Evolutionary conservation across 352 stramenopile genomes (phyloP), one percentile per base, ranked within the genome.

Genomic region (Phytophthora podocarpi): DNA sequence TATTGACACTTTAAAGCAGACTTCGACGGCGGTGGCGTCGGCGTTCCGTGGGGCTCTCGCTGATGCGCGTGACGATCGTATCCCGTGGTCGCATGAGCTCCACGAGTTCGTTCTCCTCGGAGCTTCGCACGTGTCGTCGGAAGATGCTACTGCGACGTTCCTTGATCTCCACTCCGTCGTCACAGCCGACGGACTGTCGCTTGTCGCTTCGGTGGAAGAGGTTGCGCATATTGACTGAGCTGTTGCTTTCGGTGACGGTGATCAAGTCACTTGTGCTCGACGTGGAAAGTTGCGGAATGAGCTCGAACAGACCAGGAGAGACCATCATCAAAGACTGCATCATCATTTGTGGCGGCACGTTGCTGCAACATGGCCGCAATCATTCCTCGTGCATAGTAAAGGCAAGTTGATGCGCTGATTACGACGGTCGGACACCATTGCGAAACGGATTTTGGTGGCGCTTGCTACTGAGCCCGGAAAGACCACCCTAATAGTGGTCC

Each of bases 51-150:
- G 59, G 58, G 24, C 36, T 64, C 1, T 54, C 56, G 23, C 59
- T 55, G 32, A 81, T 61, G 5, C 60, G 60, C 5, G 48, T 79
- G 51, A 81, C 72, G 20, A 78, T 35, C 5, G 70, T 84, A 50
- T 84, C 74, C 7, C 62, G 37, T 13, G 74, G 74, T 1, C 72
- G 57, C 49, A 84, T 62, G 31, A 80, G 43, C 31, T 71, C 58
- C 8, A 84, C 70, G 34, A 70, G 49, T 28, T 80, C 64, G 4
- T 47, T 34, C 3, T 64, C 46, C 5, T 72, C 53, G 32, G 27
- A 24, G 51, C 50, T 55, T 28, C 62, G 63, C 24, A 39, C 13
- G 26, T 39, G 48, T 3, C 66, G 62, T 21, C 45, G 49, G 27
- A 78, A 74, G 28, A 69, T 46, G 47, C 61, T 69, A 39, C 55